These are phyloP conservation scores for Panicum virgatum DNA, from an alignment of 202 grass and related monocot species.

Conservation along the genomic window DNA sequence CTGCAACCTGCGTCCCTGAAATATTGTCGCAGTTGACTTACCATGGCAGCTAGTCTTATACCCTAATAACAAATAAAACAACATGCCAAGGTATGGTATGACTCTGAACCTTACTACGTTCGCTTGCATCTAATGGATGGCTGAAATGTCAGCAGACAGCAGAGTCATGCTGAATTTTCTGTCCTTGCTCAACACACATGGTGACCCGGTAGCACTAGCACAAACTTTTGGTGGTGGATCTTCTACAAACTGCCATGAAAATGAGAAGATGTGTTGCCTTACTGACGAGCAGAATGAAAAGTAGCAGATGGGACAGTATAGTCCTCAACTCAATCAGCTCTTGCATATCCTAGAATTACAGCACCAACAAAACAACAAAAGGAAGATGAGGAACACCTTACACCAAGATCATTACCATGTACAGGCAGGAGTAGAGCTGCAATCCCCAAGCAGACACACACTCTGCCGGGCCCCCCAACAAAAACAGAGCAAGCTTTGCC, in stretches of 20 bases:
- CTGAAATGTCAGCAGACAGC: background rate
- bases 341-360: conserved; percentile 30
- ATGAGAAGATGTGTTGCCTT: background rate
- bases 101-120: background rate
- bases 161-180: background rate
- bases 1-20: background rate
- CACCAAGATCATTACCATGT: background rate
- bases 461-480: background rate
- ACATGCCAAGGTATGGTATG: too few relatives aligned
- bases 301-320: background rate
- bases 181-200: background rate
- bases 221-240: background rate
- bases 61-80: background rate
- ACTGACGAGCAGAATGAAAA: background rate
- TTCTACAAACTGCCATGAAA: background rate
- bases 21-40: background rate
- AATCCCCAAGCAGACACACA: background rate
- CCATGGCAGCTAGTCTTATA: background rate
- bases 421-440: background rate
- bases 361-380: background rate
- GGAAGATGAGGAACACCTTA: background rate
- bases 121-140: background rate
- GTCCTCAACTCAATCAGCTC: background rate
- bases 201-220: background rate
- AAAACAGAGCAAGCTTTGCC: conserved; percentile 33